phyloP scores from a whole-genome alignment of 2,329 filamentous ascomycete genomes.

The Colletotrichum cuscutae region DNA sequence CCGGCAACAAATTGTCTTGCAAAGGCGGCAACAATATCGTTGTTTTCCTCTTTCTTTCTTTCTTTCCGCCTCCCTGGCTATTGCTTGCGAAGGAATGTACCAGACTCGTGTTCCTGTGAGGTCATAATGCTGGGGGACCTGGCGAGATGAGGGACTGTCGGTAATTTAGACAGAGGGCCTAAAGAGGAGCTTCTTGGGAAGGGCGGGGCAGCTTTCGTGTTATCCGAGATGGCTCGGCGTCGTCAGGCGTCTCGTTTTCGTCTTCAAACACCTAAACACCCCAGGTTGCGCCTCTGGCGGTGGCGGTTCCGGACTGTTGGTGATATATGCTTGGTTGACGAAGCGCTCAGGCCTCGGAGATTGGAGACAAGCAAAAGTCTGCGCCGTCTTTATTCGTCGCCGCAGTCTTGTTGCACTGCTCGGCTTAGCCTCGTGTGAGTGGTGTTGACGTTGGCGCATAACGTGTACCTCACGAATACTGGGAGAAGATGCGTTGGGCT shows the following conservation, averaged over 20 bases:
- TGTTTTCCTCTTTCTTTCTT: not conserved
- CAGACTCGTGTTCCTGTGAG: slow-evolving; percentile 29
- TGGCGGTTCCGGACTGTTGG: not conserved
- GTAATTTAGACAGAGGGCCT: slow-evolving; percentile 11
- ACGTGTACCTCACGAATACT: not conserved
- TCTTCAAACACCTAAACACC: slow-evolving; percentile 1
- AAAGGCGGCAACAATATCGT: not conserved
- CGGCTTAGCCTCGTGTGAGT: slow-evolving; percentile 3
- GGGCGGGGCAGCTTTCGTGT: slow-evolving; percentile 17
- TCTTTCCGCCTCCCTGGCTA: not conserved
- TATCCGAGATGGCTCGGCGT: not conserved
- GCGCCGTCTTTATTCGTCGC: not conserved
- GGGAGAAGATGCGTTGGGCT: slow-evolving; percentile 14
- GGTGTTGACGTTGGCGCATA: slow-evolving; percentile 34
- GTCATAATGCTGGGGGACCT: slow-evolving; percentile 33
- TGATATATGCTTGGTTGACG: slow-evolving; percentile 25
- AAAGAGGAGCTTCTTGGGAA: not conserved
- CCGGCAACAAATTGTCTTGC: not conserved
- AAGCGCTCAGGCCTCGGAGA: slow-evolving; percentile 23
- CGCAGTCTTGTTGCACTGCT: not conserved
- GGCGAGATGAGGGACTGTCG: slow-evolving; percentile 8
- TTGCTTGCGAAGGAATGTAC: slow-evolving; percentile 11
- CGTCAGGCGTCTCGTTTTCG: not conserved
- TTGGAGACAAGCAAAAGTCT: slow-evolving; percentile 9
- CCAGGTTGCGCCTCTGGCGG: not conserved